Conservation (phyloP, 345 rosid genomes). For the Moricandia moricandioides region DNA sequence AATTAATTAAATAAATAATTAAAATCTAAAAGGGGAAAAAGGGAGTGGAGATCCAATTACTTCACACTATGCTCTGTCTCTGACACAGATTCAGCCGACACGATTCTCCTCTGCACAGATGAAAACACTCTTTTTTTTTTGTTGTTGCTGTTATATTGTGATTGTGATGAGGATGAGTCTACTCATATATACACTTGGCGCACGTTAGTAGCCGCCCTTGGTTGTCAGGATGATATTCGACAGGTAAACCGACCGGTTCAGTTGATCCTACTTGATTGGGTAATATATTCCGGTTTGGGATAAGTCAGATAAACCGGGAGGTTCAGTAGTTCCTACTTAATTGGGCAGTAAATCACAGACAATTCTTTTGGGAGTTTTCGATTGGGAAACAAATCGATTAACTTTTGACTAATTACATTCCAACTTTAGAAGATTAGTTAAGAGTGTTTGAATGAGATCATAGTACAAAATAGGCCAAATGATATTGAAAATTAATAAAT, state of each 20-base stretch:
- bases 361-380: not conserved
- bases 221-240: not conserved
- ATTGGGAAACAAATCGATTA: not conserved
- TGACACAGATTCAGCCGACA: constrained; percentile 57
- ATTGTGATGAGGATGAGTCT: not conserved
- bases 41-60: constrained; percentile 1
- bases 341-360: not conserved
- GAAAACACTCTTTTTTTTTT: not conserved
- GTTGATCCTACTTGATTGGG: not conserved
- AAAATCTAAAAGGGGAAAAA: not conserved
- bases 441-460: not conserved
- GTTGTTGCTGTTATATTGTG: not conserved
- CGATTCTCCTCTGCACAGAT: constrained; percentile 50
- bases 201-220: not conserved
- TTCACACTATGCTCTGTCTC: constrained; percentile 24
- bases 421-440: not conserved
- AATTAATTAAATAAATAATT: not conserved
- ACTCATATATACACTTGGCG: not conserved
- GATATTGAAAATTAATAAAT: not conserved
- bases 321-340: not conserved
- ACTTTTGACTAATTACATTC: not conserved
- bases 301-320: not conserved
- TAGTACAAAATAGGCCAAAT: not conserved
- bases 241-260: not conserved
- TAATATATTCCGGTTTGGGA: not conserved